phyloP scores from a whole-genome alignment of 2,329 filamentous ascomycete genomes.

The Ophiostoma perfectum region DNA sequence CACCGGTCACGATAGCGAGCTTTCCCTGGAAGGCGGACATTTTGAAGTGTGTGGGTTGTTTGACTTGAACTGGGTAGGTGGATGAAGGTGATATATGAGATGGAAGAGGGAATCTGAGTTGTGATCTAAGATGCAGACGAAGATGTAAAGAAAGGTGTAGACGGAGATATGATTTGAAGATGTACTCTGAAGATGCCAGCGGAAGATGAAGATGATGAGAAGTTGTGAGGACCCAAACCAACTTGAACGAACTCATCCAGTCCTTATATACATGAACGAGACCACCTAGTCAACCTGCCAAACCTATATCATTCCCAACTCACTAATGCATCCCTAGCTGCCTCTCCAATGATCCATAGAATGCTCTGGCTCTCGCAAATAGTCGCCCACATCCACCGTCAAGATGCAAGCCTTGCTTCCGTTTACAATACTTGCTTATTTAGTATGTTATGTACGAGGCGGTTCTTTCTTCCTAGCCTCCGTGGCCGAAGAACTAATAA shows the following conservation, averaged over 20 bases:
- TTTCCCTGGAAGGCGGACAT: conserved; percentile 25
- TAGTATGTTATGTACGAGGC: background rate
- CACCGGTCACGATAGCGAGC: conserved; percentile 27
- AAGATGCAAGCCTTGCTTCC: background rate
- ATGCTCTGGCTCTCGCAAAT: background rate
- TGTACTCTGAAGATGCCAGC: no score
- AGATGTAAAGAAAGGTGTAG: no score
- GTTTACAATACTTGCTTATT: background rate
- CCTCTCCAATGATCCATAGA: background rate
- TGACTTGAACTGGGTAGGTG: no score
- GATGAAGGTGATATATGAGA: background rate
- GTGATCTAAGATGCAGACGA: background rate
- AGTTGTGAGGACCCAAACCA: no score
- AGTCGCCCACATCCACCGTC: background rate
- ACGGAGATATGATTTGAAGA: no score
- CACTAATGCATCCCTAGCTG: background rate
- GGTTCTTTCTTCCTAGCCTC: background rate
- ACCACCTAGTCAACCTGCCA: no score
- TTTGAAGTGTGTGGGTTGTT: background rate
- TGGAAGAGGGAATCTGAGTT: background rate
- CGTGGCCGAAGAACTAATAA: background rate
- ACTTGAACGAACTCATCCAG: no score
- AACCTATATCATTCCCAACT: background rate
- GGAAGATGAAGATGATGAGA: no score
- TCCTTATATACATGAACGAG: no score